Evolutionary conservation across 2,329 filamentous ascomycete genomes (phyloP).

Genomic region (Zarea fungicola): DNA sequence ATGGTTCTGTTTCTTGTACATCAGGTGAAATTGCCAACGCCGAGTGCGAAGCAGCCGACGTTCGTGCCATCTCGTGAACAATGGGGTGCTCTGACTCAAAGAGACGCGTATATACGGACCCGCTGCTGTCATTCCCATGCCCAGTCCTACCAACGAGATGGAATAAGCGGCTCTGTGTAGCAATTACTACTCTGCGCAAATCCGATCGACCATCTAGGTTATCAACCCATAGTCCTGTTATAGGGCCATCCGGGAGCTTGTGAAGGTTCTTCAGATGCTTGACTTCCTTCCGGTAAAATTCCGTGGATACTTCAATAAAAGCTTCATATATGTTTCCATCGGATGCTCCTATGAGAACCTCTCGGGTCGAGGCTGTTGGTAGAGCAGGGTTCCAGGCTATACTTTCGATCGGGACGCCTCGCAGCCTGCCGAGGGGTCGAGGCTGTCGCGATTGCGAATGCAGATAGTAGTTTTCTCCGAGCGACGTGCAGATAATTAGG

Average conservation of each 20-base stretch:
- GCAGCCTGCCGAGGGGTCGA: conserved; percentile 73
- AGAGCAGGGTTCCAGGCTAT: conserved; percentile 92
- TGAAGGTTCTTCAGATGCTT: conserved; percentile 83
- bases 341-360: conserved; percentile 86
- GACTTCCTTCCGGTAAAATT: conserved; percentile 94
- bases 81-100: conserved; percentile 83
- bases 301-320: conserved; percentile 88
- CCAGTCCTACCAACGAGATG: conserved; percentile 78
- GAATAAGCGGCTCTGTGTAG: conserved; percentile 71
- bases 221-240: conserved; percentile 85
- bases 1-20: conserved; percentile 46
- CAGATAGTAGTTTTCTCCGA: conserved; percentile 96
- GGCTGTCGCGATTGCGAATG: conserved; percentile 91
- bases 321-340: conserved; percentile 94
- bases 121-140: conserved; percentile 70
- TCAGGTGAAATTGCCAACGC: conserved; percentile 74
- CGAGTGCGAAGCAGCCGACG: conserved; percentile 52
- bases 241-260: conserved; percentile 73
- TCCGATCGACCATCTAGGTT: conserved; percentile 63
- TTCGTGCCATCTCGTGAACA: conserved; percentile 63
- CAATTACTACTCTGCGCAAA: conserved; percentile 69
- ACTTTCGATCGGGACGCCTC: conserved; percentile 81
- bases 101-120: conserved; percentile 78
- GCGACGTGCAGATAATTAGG: conserved; percentile 81
- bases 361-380: conserved; percentile 87